Evolutionary conservation across 176 grass and related monocot genomes (phyloP).

Genomic region (Phyllostachys edulis): DNA sequence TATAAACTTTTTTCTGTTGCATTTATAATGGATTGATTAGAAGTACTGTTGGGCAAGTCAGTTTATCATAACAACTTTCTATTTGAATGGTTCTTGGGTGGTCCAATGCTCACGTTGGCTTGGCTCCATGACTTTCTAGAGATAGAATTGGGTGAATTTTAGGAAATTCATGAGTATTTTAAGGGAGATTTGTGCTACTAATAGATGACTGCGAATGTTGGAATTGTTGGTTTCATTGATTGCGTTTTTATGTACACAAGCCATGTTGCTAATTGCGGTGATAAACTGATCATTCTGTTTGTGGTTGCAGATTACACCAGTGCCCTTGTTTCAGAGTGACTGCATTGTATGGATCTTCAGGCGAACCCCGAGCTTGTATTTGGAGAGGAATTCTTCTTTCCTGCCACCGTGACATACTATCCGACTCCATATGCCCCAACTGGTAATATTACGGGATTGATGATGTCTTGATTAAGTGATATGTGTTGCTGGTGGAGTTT

Average conservation of each 20-base stretch:
- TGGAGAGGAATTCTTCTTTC: slow-evolving; percentile 56
- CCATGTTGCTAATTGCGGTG: neutral
- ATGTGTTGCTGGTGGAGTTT: slow-evolving; percentile 15
- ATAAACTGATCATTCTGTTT: slow-evolving; percentile 14
- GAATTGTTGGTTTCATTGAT: slow-evolving; percentile 7
- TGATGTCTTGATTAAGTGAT: slow-evolving; percentile 24
- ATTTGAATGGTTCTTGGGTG: neutral
- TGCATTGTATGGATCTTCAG: slow-evolving; percentile 38
- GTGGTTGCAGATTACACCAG: slow-evolving; percentile 1
- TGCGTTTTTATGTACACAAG: neutral
- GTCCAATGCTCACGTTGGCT: neutral
- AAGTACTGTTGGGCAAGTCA: neutral
- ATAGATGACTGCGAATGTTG: neutral
- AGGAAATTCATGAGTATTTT: neutral
- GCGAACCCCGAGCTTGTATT: slow-evolving; percentile 46
- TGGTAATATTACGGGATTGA: slow-evolving; percentile 28
- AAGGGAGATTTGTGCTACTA: neutral
- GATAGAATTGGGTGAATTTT: neutral
- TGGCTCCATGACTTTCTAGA: neutral
- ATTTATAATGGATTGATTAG: neutral
- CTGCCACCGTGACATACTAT: slow-evolving; percentile 37
- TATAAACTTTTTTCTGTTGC: neutral
- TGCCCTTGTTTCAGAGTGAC: neutral
- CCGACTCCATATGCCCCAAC: slow-evolving; percentile 31
- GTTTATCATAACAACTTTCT: neutral